These are phyloP conservation scores for Pittosporum tobira DNA, from an alignment of 129 eudicot species.

Conservation along the genomic window DNA sequence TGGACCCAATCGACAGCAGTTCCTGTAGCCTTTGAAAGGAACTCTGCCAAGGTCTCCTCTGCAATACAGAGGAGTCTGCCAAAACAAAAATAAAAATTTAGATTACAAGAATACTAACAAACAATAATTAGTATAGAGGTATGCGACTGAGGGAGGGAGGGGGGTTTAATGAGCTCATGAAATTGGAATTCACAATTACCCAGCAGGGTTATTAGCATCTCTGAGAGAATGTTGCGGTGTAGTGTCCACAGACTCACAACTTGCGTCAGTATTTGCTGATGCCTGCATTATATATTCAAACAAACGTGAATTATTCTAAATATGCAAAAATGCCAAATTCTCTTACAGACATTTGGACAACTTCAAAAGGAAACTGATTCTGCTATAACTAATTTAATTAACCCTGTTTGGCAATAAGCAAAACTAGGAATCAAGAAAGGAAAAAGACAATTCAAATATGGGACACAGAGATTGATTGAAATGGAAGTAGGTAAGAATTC, in stretches of 20 bases:
- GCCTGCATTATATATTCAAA: conserved; percentile 29
- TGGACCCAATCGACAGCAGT: conserved; percentile 99
- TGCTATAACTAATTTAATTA: background rate
- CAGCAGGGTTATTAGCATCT: conserved; percentile 94
- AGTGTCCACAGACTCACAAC: conserved; percentile 83
- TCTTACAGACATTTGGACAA: background rate
- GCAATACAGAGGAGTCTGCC: conserved; percentile 88
- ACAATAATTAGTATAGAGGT: background rate
- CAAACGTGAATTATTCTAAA: background rate
- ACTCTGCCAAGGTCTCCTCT: conserved; percentile 95
- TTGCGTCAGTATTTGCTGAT: conserved; percentile 53
- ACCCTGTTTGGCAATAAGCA: background rate
- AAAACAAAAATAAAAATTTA: conserved; percentile 9
- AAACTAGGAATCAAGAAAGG: background rate
- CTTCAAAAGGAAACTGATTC: background rate
- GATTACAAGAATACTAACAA: background rate
- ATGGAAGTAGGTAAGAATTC: background rate
- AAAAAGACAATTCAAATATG: background rate
- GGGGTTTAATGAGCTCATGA: background rate
- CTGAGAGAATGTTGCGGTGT: conserved; percentile 79
- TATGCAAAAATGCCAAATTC: background rate
- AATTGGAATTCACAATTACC: conserved; percentile 32
- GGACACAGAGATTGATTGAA: background rate
- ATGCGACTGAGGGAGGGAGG: background rate
- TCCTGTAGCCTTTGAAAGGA: conserved; percentile 99